Percentiles rank a stretch among this genome's conserved stretches.
Conservation (phyloP, 2,329 filamentous ascomycete genomes). For the Metarhizium sp. region DNA sequence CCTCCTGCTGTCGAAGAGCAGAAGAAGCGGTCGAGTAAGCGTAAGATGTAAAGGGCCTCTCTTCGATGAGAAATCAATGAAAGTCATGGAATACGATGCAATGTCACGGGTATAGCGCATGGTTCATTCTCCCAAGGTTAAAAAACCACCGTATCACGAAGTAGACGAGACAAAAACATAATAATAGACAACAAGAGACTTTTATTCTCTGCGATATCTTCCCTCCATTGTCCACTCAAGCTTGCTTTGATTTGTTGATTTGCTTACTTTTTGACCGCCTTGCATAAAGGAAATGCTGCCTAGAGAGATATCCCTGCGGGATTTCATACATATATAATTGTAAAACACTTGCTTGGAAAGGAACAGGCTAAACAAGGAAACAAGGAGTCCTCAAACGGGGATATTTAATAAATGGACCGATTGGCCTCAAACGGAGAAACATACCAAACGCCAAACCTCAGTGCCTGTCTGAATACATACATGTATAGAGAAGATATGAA, state of each 20-base stretch:
- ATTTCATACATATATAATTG: neutral
- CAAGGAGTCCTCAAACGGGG: neutral
- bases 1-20: conserved; percentile 36
- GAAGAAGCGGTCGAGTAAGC: conserved; percentile 41
- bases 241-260: neutral
- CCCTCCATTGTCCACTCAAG: neutral
- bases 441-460: neutral
- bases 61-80: neutral
- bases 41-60: conserved; percentile 37
- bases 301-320: neutral
- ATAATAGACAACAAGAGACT: conserved; percentile 13
- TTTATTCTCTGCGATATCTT: neutral
- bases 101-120: neutral
- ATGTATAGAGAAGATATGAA: conserved; percentile 1
- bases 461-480: conserved; percentile 2
- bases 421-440: neutral
- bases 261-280: neutral
- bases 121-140: neutral
- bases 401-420: neutral
- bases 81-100: conserved; percentile 2
- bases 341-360: neutral
- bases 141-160: conserved; percentile 14
- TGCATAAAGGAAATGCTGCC: neutral
- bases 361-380: neutral
- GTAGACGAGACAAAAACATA: conserved; percentile 18